Evolutionary conservation across 805 yeast genomes (phyloP).

Genomic region (Wickerhamiella brachini): DNA sequence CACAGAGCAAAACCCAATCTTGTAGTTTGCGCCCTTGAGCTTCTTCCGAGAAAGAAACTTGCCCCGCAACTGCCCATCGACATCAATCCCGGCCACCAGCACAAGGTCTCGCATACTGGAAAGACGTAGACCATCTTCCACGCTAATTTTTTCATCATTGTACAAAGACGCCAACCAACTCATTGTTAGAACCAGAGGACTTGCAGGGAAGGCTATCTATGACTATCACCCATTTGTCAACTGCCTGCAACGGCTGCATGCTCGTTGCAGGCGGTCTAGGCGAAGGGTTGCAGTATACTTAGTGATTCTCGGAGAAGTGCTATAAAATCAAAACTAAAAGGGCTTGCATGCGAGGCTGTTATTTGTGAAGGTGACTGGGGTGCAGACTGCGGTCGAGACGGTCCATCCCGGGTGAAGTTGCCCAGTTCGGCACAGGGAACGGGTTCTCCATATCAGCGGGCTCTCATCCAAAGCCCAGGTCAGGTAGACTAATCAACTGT

Average conservation of each 20-base stretch:
- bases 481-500: neutral
- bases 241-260: neutral
- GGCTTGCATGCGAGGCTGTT: no score
- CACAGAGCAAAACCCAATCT: conserved; percentile 25
- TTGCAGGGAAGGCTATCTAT: neutral
- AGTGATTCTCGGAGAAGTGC: no score
- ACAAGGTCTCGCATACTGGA: conserved; percentile 5
- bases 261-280: no score
- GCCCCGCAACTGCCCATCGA: conserved; percentile 25
- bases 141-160: neutral
- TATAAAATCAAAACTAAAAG: no score
- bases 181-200: neutral
- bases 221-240: neutral
- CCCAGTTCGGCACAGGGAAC: neutral
- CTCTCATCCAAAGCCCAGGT: neutral
- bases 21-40: conserved; percentile 16
- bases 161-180: neutral
- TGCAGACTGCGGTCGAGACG: neutral
- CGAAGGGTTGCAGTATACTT: no score
- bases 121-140: neutral
- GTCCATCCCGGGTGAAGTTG: neutral
- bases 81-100: conserved; percentile 25
- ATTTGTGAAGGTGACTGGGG: no score
- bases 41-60: conserved; percentile 22
- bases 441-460: neutral